Evolutionary conservation across 257 asterid genomes (phyloP).

Genomic region (Penstemon newberryi): DNA sequence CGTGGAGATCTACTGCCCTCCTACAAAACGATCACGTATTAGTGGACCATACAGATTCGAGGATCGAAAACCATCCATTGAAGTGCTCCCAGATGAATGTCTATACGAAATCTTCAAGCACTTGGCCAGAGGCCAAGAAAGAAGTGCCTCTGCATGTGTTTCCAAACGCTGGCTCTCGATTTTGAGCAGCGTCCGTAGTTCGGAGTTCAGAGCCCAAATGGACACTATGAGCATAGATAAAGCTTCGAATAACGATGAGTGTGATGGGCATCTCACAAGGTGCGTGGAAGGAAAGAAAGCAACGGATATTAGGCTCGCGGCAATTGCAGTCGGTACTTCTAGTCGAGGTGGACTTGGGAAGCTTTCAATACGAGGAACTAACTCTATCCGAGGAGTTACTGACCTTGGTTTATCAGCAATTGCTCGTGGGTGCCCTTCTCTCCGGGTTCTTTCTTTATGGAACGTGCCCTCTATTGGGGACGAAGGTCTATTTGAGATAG

Average conservation of each 20-base stretch:
- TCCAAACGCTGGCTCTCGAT: conserved; percentile 85
- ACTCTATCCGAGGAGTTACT: conserved; percentile 58
- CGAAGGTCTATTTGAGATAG: conserved; percentile 75
- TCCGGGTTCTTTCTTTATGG: conserved; percentile 77
- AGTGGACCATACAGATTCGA: conserved; percentile 40
- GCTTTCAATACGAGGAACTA: conserved; percentile 77
- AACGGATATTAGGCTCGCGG: conserved; percentile 77
- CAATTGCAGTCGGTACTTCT: conserved; percentile 87
- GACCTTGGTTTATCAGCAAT: conserved; percentile 68
- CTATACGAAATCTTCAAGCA: conserved; percentile 80
- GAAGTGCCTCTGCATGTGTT: conserved; percentile 77
- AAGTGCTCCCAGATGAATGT: conserved; percentile 84
- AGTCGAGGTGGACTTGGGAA: conserved; percentile 95
- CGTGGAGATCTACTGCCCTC: conserved; percentile 67
- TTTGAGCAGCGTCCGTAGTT: conserved; percentile 54
- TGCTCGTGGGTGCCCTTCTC: conserved; percentile 87
- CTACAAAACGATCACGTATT: conserved; percentile 71
- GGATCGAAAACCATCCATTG: conserved; percentile 58
- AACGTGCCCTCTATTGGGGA: conserved; percentile 65
- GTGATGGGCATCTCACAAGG: conserved; percentile 82
- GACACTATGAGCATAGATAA: conserved; percentile 21
- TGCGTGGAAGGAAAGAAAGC: conserved; percentile 94
- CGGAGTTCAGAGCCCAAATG: conserved; percentile 44
- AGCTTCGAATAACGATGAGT: conserved; percentile 34
- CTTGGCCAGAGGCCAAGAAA: conserved; percentile 65